Evolutionary conservation across 2,329 filamentous ascomycete genomes (phyloP), one percentile per base, ranked within the genome.

Genomic region (Fusarium lateritium): DNA sequence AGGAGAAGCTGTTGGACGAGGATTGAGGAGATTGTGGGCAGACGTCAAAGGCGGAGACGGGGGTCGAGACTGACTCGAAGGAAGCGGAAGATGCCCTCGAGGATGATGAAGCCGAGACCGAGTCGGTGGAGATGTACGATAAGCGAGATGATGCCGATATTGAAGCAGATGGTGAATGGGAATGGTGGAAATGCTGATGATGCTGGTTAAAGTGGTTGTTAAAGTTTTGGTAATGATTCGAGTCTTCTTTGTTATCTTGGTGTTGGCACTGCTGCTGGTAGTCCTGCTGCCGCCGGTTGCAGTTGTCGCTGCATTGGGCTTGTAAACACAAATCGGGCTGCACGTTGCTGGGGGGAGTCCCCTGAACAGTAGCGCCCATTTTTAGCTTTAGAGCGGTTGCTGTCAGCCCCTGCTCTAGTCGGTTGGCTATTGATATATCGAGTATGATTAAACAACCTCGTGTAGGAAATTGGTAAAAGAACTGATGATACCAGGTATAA

Each of bases 301-400:
- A 56, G 52, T 65, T 54, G 66, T 63, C 31, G 44, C 61, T 52
- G 40, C 46, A 55, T 56, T 62, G 67, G 62, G 47, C 38, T 53
- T 78, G 79, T 83, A 83, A 83, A 83, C 81, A 83, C 79, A 80
- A 79, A 75, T 78, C 76, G 71, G 79, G 78, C 59, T 73, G 72
- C 62, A 68, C 70, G 79, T 81, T 82, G 79, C 79, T 71, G 75
- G 24, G 24, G 19, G 19, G 19, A 19, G 19, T 71, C 73, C 71
- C 73, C 69, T 74, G 72, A 71, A 59, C 44, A 65, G 51, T 66
- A 51, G 67, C 50, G 46, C 53, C 66, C 73, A 74, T 73, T 66
- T 65, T 67, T 72, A 61, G 59, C 59, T 56, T 44, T 65, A 28
- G 49, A 59, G 53, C 47, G 56, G 57, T 58, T 62, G 42, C 61